Base-by-base conservation (phyloP, 371 early-diverging fungal species). In the Zopfochytrium polystomum region DNA sequence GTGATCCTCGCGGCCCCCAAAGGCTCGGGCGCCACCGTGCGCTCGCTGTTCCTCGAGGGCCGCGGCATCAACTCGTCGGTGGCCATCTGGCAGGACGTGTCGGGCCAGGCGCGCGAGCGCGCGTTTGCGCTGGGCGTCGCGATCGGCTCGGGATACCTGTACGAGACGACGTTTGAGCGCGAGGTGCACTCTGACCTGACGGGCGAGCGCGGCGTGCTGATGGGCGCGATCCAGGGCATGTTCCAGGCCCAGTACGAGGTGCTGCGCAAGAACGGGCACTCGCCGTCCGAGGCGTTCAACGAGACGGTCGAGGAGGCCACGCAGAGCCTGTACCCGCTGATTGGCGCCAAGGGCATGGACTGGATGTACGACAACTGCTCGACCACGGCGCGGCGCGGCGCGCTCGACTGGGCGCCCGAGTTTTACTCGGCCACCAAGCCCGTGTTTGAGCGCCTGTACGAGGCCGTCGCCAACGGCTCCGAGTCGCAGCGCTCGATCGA, bases 241-340 rank as follows among this genome's bases (percentile, higher is more conserved):
- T 96, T 96, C 88, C 84, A 86, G 57, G 97, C 97, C 52, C 97
- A 96, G 76, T 96, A 95, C 79, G 95, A 96, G 62, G 94, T 95
- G 35, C 83, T 96, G 65, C 87, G 96, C 67, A 90, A 92, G 67
- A 87, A 89, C 62, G 96, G 77, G 58, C 97, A 96, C 87, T 82
- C 90, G 35, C 97, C 97, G 55, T 94, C 94, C 30, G 97, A 96
- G 81, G 97, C 97, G 15, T 96, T 94, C 85, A 96, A 96, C 81
- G 97, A 96, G 79, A 96, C 97, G 63, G 97, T 96, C 67, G 97
- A 96, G 82, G 97, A 96, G 79, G 97, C 95, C 57, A 96, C 97
- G 13, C 95, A 96, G 79, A 93, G 93, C 49, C 86, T 96, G 46
- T 93, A 93, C 78, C 97, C 97, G 44, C 84, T 96, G 75, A 90